Evolutionary conservation across 2,329 filamentous ascomycete species (phyloP).

Genomic region (Colletotrichum abscissum): DNA sequence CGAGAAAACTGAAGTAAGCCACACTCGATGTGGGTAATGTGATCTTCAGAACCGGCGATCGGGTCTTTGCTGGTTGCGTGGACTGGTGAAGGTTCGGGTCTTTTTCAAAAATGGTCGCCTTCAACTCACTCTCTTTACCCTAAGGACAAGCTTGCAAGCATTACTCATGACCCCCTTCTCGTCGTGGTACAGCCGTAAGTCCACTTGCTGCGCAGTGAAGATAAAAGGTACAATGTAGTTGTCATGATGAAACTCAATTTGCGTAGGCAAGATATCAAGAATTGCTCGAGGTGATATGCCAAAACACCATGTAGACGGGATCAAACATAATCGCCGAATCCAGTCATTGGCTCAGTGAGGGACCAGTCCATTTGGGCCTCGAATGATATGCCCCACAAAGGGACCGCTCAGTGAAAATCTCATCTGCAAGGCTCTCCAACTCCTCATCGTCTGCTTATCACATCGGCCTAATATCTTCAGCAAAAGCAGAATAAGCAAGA

Average conservation of each 20-base stretch:
- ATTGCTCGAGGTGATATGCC: not conserved
- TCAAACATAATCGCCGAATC: not conserved
- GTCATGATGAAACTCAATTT: not conserved
- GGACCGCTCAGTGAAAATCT: slow-evolving; percentile 30
- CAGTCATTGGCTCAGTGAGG: slow-evolving; percentile 3
- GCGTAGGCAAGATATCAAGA: not conserved
- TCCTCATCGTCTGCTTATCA: not conserved
- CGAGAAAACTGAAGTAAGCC: too few relatives aligned
- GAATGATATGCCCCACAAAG: slow-evolving; percentile 25
- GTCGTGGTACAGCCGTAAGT: too few relatives aligned
- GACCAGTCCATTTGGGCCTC: slow-evolving; percentile 17
- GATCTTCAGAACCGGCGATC: too few relatives aligned
- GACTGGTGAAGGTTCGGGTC: not conserved
- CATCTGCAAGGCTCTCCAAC: not conserved
- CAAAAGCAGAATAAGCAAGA: not conserved
- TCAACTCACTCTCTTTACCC: not conserved
- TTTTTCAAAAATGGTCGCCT: not conserved
- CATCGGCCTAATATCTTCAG: not conserved
- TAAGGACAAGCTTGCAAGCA: too few relatives aligned
- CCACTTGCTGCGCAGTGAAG: too few relatives aligned
- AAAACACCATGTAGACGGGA: not conserved
- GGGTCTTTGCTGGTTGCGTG: too few relatives aligned
- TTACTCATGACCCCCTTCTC: too few relatives aligned
- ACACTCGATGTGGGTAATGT: too few relatives aligned
- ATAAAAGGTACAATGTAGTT: not conserved